Base-by-base conservation (phyloP, 768 basidiomycete genomes). In the Phylloporus sp. region DNA sequence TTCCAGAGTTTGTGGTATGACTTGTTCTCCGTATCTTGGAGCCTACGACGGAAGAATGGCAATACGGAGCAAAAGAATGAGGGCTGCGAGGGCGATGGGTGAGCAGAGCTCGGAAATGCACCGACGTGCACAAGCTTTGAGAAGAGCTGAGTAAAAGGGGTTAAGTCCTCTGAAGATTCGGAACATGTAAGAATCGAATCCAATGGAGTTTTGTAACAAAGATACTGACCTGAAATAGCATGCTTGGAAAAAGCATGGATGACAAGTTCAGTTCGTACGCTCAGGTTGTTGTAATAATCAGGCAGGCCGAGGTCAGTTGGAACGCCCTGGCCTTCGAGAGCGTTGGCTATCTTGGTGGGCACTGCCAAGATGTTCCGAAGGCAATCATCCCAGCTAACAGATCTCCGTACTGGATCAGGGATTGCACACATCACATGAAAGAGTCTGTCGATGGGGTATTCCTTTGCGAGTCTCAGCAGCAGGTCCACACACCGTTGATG, bases 281-380 rank as follows among this genome's bases (percentile, higher is more conserved):
- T 73, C 21, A 89, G 44, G 35, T 70, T 57, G 43, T 75, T 71
- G 60, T 80, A 78, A 64, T 85, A 89, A 5, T 56, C 53, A 15
- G 75, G 76, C 52, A 80, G 71, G 58, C 81, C 75, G 36, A 96
- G 66, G 15, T 53, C 59, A 15, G 56, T 49, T 1, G 84, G 84
- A 2, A 76, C 57, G 4, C 55, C 58, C 37, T 69, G 69, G 18
- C 68, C 71, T 23, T 71, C 76, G 27, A 82, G 62, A 3, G 78
- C 76, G 66, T 97, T 96, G 20, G 86, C 83, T 8, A 86, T 79
- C 64, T 82, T 90, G n/a, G 72, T 71, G 27, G 94, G 91, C 8
- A 94, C 66, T 14, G 79, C 72, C 40, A 82, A 71, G 3, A 83
- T 43, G 48, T 79, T 75, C 26, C 78, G 79, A 20, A 93, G 78